Evolutionary conservation across 2,329 filamentous ascomycete genomes (phyloP), one percentile per base, ranked within the genome.

Genomic region (Monilinia aucupariae): DNA sequence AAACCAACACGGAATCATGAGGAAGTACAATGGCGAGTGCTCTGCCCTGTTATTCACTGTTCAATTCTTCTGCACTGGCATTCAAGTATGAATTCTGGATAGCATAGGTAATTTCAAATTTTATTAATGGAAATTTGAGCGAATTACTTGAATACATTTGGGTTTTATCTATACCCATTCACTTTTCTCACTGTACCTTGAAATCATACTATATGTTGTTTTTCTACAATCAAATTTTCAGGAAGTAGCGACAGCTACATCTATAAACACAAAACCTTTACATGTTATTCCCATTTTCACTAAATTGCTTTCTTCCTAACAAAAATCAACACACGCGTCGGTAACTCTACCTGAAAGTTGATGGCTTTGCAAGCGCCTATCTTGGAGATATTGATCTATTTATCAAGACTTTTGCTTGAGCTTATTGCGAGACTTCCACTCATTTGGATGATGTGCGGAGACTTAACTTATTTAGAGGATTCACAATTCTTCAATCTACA

Each of bases 21-120:
- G 27, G 27, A 47, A 45, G 41, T 56, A n/a, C 12, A 47, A 47
- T 27, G 20, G 54, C 41, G 20, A 32, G 39, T 20, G 45, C 20
- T 25, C 30, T 47, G 54, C 25, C 27, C n/a, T 55, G 25, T 41
- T 45, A 34, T 56, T 56, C 54, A 47, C 41, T 56, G n/a, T 45
- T 10, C 34, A 12, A 32, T 45, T 20, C 10, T 9, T 43, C 12
- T 47, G 4, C 41, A 32, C 54, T 25, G 10, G 41, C 12, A 56
- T 56, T 56, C 27, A 47, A 56, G 27, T 34, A 47, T 34, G 54
- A 30, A 56, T 47, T 47, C n/a, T 22, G 27, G 30, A 45, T 17
- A 34, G 15, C 17, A n/a, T n/a, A n/a, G 27, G 27, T 30, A 25
- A n/a, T 41, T 30, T 45, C 41, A 34, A 47, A 25, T 32, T 34